These are phyloP conservation scores for Sphaerosporella brunnea DNA, from an alignment of 495 filamentous ascomycete genomes.

Conservation along the genomic window DNA sequence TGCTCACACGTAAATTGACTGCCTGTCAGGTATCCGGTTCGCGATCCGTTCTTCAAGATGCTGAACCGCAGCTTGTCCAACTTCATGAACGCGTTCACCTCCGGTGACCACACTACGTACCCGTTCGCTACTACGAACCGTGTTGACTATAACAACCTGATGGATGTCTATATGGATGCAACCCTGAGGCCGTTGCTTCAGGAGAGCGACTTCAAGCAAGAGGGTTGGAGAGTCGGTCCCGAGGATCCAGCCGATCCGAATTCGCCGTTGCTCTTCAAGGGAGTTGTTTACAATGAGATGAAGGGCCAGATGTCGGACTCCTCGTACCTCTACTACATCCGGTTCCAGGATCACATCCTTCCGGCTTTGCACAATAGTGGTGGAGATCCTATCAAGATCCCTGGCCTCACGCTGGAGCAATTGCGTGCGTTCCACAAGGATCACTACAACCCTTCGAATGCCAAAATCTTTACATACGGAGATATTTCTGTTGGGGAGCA, in stretches of 20 bases:
- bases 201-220: slow-evolving; percentile 80
- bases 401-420: slow-evolving; percentile 76
- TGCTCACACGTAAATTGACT: slow-evolving; percentile 16
- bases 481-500: slow-evolving; percentile 75
- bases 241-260: slow-evolving; percentile 52
- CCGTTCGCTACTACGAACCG: slow-evolving; percentile 95
- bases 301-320: slow-evolving; percentile 98
- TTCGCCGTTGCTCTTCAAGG: slow-evolving; percentile 75
- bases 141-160: slow-evolving; percentile 85
- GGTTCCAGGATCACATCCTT: slow-evolving; percentile 85
- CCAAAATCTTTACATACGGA: slow-evolving; percentile 87
- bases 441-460: slow-evolving; percentile 93
- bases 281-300: slow-evolving; percentile 99
- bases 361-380: slow-evolving; percentile 89
- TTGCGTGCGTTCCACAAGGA: slow-evolving; percentile 68
- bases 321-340: slow-evolving; percentile 84
- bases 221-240: slow-evolving; percentile 90
- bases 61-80: slow-evolving; percentile 89
- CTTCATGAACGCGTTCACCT: slow-evolving; percentile 98
- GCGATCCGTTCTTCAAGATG: slow-evolving; percentile 99
- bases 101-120: slow-evolving; percentile 91
- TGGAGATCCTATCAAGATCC: slow-evolving; percentile 88
- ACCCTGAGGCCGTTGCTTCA: slow-evolving; percentile 79
- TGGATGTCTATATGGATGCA: slow-evolving; percentile 92
- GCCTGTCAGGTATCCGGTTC: slow-evolving; percentile 60